phyloP scores from a whole-genome alignment of 768 basidiomycete species.

The Clavulina sp. region DNA sequence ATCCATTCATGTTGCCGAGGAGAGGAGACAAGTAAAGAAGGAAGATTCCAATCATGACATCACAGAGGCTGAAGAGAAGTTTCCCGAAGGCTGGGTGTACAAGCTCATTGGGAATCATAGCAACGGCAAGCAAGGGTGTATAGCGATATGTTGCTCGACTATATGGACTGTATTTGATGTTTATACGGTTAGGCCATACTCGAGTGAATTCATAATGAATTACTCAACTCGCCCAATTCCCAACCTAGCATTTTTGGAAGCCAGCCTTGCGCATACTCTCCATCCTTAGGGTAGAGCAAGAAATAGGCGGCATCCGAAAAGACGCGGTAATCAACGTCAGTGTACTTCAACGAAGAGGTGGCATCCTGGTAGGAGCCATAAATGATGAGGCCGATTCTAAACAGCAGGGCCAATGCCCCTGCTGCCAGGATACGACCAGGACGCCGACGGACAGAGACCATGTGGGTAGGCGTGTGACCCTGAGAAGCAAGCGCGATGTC shows the following conservation, averaged over 20 bases:
- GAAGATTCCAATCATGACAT: conserved; percentile 60
- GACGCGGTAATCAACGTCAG: conserved; percentile 94
- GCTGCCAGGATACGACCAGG: too few relatives aligned
- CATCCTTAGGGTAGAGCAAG: conserved; percentile 26
- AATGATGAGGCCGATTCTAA: conserved; percentile 51
- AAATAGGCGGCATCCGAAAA: conserved; percentile 83
- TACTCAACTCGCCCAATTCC: conserved; percentile 55
- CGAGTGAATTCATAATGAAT: neutral
- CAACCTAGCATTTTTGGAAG: conserved; percentile 23
- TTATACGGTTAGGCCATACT: neutral
- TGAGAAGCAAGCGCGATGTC: too few relatives aligned
- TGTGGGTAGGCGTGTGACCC: too few relatives aligned
- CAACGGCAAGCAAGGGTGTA: conserved; percentile 75
- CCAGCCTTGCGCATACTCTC: conserved; percentile 45
- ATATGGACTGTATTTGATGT: conserved; percentile 50
- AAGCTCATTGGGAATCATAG: conserved; percentile 65
- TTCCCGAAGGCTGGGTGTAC: conserved; percentile 82
- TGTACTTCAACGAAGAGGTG: conserved; percentile 75
- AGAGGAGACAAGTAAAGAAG: conserved; percentile 27
- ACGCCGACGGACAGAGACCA: too few relatives aligned
- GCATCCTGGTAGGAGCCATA: conserved; percentile 88
- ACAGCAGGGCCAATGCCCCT: too few relatives aligned
- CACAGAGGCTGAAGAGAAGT: conserved; percentile 68
- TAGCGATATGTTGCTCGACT: conserved; percentile 86
- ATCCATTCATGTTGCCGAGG: neutral